Evolutionary conservation across 306 rosid species (phyloP), one percentile per base, ranked within the genome.

Genomic region (Dalbergia oliveri): DNA sequence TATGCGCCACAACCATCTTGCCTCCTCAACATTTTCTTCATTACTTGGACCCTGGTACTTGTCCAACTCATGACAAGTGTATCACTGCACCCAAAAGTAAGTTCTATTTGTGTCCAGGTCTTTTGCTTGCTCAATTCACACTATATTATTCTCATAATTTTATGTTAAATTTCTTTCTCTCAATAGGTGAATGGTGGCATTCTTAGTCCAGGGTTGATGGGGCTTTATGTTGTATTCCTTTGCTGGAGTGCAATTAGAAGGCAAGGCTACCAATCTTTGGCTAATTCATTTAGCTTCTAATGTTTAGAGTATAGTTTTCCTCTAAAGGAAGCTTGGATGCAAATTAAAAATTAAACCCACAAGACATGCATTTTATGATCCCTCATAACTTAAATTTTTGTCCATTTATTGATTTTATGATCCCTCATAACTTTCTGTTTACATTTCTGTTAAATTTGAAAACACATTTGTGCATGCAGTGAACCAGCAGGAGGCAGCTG

Each of bases 201-300:
- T 79, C 87, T 96, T 81, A 78, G 97, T 75, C 98, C 99, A 10
- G 98, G 94, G 51, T 85, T 96, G 66, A 93, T 96, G 99, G 99
- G 99, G 23, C 97, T 96, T n/a, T 96, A 96, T 80, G 90, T 89
- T 53, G 93, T 93, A 50, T 96, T 86, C 86, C 93, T 93, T 83
- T 96, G 99, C 89, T 96, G 99, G 99, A 82, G 92, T 87, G 99
- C 99, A 72, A 85, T 96, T 83, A 86, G 98, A 86, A 93, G 99
- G 99, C 67, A 90, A 13, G 81, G 61, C 58, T 45, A 54, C 58
- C 66, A 71, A 64, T 75, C 59, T 66, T 63, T 60, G 50, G 11
- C 37, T 9, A 15, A 58, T 58, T 67, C 61, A 75, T 75, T 16
- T 21, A 7, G 50, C 81, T 44, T 59, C 11, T 13, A 41, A 18